Evolutionary conservation across 202 grass and related monocot genomes (phyloP).

Genomic region (Cymbopogon flexuosus): DNA sequence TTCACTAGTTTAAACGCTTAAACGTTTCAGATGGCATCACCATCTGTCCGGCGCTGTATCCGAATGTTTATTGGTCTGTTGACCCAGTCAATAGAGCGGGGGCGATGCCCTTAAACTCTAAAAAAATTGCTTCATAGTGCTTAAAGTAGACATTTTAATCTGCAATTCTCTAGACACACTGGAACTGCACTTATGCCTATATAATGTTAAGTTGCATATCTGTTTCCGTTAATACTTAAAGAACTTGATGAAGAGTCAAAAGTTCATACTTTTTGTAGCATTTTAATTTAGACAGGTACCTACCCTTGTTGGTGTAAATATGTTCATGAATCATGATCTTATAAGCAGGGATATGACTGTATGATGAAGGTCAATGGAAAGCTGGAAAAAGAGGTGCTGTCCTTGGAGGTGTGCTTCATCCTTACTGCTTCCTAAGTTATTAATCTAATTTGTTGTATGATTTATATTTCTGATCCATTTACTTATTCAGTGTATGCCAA

Average conservation of each 20-base stretch:
- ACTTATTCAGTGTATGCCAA: not conserved
- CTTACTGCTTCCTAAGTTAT: not conserved
- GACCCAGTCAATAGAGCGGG: no score
- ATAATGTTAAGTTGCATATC: not conserved
- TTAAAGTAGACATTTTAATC: not conserved
- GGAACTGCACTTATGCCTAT: not conserved
- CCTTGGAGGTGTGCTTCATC: constrained; percentile 46
- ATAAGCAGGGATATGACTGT: constrained; percentile 47
- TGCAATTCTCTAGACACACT: not conserved
- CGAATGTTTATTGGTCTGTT: no score
- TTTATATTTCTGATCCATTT: not conserved
- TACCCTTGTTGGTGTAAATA: not conserved
- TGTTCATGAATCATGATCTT: no score
- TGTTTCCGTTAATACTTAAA: not conserved
- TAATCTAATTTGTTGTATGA: not conserved
- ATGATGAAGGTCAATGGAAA: constrained; percentile 41
- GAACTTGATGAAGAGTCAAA: not conserved
- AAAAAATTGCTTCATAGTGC: not conserved
- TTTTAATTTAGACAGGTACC: not conserved
- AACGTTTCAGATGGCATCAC: no score
- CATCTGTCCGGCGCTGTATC: no score
- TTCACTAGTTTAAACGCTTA: no score
- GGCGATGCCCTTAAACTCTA: no score
- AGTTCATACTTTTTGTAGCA: not conserved
- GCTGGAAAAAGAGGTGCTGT: constrained; percentile 39